phyloP scores from a whole-genome alignment of 768 basidiomycete species.

The Agrocybe pediades region DNA sequence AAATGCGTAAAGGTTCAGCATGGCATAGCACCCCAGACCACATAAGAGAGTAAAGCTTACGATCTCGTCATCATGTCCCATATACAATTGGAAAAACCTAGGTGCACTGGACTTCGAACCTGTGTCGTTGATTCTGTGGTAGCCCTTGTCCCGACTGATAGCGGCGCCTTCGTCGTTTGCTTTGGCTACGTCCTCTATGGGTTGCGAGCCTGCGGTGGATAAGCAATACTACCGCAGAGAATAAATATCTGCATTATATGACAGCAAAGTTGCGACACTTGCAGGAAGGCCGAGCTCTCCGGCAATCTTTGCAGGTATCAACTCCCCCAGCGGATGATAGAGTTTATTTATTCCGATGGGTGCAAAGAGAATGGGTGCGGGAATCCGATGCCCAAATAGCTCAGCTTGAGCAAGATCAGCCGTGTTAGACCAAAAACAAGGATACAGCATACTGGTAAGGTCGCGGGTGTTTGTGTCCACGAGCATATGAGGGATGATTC shows the following conservation, averaged over 20 bases:
- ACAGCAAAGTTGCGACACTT: neutral
- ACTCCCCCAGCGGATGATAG: slow-evolving; percentile 45
- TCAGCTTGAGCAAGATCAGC: slow-evolving; percentile 24
- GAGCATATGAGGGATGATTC: slow-evolving; percentile 58
- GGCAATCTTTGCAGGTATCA: slow-evolving; percentile 42
- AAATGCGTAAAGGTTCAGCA: neutral
- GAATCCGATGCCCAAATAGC: slow-evolving; percentile 48
- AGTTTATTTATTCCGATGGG: slow-evolving; percentile 60
- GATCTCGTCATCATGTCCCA: slow-evolving; percentile 55
- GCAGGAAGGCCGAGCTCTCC: slow-evolving; percentile 42
- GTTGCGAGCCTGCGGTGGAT: slow-evolving; percentile 50
- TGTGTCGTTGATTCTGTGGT: slow-evolving; percentile 31
- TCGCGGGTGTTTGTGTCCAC: slow-evolving; percentile 48
- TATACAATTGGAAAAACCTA: slow-evolving; percentile 59
- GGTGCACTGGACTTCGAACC: slow-evolving; percentile 35
- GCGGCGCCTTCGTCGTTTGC: slow-evolving; percentile 46
- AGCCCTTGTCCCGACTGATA: slow-evolving; percentile 35
- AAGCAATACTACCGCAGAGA: slow-evolving; percentile 42
- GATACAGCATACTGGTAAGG: slow-evolving; percentile 37
- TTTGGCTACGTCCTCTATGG: slow-evolving; percentile 51
- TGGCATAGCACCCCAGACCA: neutral
- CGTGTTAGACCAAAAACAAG: neutral
- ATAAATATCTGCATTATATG: slow-evolving; percentile 8
- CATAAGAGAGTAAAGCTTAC: slow-evolving; percentile 24
- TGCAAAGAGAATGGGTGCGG: slow-evolving; percentile 54